Evolutionary conservation across 768 basidiomycete species (phyloP), one percentile per base, ranked within the genome.

Genomic region (Cubamyces lactineus): DNA sequence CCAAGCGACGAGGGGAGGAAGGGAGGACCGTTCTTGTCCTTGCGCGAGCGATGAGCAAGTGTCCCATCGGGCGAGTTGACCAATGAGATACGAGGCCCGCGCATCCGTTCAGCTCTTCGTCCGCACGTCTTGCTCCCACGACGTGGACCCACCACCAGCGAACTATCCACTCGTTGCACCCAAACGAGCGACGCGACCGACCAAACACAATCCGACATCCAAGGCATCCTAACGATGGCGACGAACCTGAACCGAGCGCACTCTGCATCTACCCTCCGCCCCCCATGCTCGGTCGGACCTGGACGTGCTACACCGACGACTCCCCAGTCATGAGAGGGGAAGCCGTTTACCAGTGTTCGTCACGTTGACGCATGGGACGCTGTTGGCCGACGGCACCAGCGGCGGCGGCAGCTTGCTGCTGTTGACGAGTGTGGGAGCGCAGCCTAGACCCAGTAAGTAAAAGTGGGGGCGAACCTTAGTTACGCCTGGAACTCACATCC

Each of bases 381-480:
- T 78, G 80, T 69, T 80, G 81, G 23, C 78, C 79, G 39, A 78
- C 76, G 30, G 77, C 76, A 67, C 79, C 78, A 61, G 80, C 84
- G 46, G 86, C 79, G 41, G 59, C 62, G 1, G 76, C 74, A 68
- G 87, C 87, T 73, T 91, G 89, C 66, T 68, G 67, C 67, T 68
- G 85, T 78, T 92, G 91, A 70, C 91, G 88, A 67, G 88, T 92
- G 80, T 91, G 90, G 63, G 91, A 93, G 69, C 91, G 91, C 68
- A 93, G 86, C 89, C 91, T 92, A 70, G 50, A 53, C 47, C 57
- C 21, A 61, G 56, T 60, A 45, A 61, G 53, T 66, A 62, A 66
- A 64, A 60, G 48, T 58, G 57, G 63, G 58, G 54, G 63, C 62
- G 59, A 64, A 59, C 63, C 59, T 64, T 60, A 60, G 63, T 60